phyloP scores from a whole-genome alignment of 2,329 filamentous ascomycete genomes.

The Nigrospora sphaerica region DNA sequence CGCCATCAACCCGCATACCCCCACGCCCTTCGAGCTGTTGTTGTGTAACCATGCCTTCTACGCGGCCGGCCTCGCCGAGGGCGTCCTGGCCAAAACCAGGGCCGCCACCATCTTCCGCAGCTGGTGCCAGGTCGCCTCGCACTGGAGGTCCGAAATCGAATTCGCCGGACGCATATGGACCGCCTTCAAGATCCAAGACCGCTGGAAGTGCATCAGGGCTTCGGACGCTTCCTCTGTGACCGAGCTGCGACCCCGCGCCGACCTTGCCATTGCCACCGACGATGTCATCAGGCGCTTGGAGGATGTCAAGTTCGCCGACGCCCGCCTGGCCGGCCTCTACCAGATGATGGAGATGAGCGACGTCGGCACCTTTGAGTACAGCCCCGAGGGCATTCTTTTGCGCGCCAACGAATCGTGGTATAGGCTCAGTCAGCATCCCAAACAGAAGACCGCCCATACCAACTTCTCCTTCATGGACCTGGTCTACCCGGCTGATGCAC shows the following conservation, averaged over 20 bases:
- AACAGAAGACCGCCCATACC: background rate
- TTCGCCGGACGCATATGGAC: conserved; percentile 4
- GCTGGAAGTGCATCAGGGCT: conserved; percentile 4
- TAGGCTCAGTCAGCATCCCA: conserved; percentile 2
- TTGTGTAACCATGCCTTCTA: conserved; percentile 1
- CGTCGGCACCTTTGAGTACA: conserved; percentile 5
- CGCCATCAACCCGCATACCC: background rate
- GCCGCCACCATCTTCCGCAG: conserved; percentile 1
- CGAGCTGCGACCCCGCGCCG: background rate
- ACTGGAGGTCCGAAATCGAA: conserved; percentile 2
- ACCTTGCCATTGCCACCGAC: background rate
- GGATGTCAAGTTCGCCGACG: conserved; percentile 2
- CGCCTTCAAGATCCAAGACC: conserved; percentile 2
- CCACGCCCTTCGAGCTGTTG: background rate
- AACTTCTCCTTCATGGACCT: conserved; percentile 6
- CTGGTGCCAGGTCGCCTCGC: conserved; percentile 2
- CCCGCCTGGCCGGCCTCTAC: conserved; percentile 1
- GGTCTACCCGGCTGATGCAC: conserved; percentile 4
- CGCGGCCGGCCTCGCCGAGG: background rate
- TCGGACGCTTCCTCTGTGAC: background rate
- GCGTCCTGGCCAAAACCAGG: background rate
- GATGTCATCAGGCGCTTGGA: background rate
- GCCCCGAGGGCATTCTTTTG: background rate
- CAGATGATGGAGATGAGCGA: conserved; percentile 7
- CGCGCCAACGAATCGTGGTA: conserved; percentile 6